Percentiles rank a stretch among this genome's conserved stretches.
These are phyloP conservation scores for Pseudovirgaria hyperparasitica DNA, from an alignment of 2,329 filamentous ascomycete genomes.

Conservation along the genomic window DNA sequence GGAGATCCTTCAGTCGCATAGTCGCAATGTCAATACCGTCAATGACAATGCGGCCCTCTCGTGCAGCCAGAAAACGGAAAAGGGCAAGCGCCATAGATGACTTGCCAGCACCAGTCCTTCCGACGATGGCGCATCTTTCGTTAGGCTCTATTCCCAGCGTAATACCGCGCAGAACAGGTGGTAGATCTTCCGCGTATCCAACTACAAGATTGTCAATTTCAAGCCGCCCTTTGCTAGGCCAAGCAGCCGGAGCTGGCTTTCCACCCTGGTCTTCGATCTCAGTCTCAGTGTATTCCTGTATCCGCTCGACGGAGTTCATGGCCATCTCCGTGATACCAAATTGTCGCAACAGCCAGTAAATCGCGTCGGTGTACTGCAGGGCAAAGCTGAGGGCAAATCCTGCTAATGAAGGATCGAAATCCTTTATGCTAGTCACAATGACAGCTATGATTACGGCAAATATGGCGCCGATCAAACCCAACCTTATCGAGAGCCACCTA, in stretches of 20 bases:
- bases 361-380: slow-evolving; percentile 51
- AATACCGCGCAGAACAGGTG: slow-evolving; percentile 56
- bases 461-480: slow-evolving; percentile 54
- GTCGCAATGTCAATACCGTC: slow-evolving; percentile 65
- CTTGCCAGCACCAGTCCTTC: slow-evolving; percentile 67
- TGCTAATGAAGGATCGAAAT: slow-evolving; percentile 56
- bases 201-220: slow-evolving; percentile 63
- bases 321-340: slow-evolving; percentile 53
- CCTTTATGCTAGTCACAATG: slow-evolving; percentile 47
- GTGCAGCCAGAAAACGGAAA: slow-evolving; percentile 59
- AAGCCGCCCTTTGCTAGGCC: slow-evolving; percentile 62
- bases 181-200: slow-evolving; percentile 57
- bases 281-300: slow-evolving; percentile 57
- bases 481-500: slow-evolving; percentile 63
- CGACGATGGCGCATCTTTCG: slow-evolving; percentile 51
- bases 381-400: slow-evolving; percentile 67
- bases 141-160: slow-evolving; percentile 54
- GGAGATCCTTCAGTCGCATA: slow-evolving; percentile 55
- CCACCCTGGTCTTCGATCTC: slow-evolving; percentile 44
- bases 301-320: slow-evolving; percentile 69
- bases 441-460: slow-evolving; percentile 55
- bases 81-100: slow-evolving; percentile 62
- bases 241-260: slow-evolving; percentile 50
- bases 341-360: slow-evolving; percentile 54
- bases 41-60: slow-evolving; percentile 40